Evolutionary conservation across 2,329 filamentous ascomycete genomes (phyloP).

Genomic region (Penicillium sp.): DNA sequence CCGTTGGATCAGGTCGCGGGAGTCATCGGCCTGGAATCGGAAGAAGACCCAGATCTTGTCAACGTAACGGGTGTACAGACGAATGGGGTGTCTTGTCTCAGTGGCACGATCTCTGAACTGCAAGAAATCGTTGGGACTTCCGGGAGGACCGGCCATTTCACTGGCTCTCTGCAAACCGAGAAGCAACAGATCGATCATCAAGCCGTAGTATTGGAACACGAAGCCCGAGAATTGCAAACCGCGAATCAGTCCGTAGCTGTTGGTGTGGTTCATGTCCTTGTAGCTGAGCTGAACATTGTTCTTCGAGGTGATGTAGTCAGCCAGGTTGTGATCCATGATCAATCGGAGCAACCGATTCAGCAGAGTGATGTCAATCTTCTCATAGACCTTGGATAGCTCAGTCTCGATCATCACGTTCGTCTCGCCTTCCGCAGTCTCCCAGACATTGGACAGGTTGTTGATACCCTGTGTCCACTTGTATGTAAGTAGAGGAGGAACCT

Average conservation of each 20-base stretch:
- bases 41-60: slow-evolving; percentile 99
- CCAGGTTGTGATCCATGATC: slow-evolving; percentile 99
- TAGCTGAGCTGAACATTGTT: slow-evolving; percentile 99
- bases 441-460: slow-evolving; percentile 92
- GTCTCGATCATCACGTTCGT: slow-evolving; percentile 99
- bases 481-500: slow-evolving; percentile 83
- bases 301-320: slow-evolving; percentile 97
- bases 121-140: slow-evolving; percentile 91
- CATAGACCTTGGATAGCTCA: slow-evolving; percentile 95
- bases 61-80: slow-evolving; percentile 94
- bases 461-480: slow-evolving; percentile 99
- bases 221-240: slow-evolving; percentile 97
- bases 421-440: slow-evolving; percentile 86
- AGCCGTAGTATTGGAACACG: slow-evolving; percentile 96
- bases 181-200: slow-evolving; percentile 85
- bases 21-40: slow-evolving; percentile 86
- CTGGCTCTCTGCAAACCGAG: slow-evolving; percentile 92
- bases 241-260: slow-evolving; percentile 96
- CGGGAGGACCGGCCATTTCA: slow-evolving; percentile 88
- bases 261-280: slow-evolving; percentile 99
- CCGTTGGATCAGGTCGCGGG: slow-evolving; percentile 87
- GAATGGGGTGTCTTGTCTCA: slow-evolving; percentile 86
- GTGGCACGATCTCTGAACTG: slow-evolving; percentile 92
- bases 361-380: slow-evolving; percentile 95
- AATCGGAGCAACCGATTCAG: slow-evolving; percentile 84